These are phyloP conservation scores for Paracorniculantispora psalliotae DNA, from an alignment of 2,329 filamentous ascomycete species.

Conservation along the genomic window DNA sequence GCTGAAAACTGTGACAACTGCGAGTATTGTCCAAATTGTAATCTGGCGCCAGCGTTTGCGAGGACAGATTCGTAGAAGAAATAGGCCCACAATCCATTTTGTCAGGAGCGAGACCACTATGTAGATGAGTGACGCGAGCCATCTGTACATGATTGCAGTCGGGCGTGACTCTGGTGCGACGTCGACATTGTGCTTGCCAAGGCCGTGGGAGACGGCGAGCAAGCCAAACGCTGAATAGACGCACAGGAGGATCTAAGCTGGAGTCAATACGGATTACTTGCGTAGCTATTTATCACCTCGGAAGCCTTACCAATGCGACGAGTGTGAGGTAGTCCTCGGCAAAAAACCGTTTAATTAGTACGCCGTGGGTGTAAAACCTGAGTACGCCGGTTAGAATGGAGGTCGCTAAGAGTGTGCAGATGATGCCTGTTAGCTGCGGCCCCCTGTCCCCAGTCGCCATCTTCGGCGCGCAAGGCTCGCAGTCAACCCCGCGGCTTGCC, in stretches of 20 bases:
- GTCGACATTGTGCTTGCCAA: background rate
- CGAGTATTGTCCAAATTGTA: slow-evolving; percentile 29
- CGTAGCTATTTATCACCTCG: too few species aligned
- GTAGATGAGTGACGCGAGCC: slow-evolving; percentile 34
- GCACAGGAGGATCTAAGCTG: background rate
- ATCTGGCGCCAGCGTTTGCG: slow-evolving; percentile 26
- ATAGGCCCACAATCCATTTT: slow-evolving; percentile 35
- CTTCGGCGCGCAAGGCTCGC: too few species aligned
- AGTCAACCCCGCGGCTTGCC: too few species aligned
- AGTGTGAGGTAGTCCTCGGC: slow-evolving; percentile 1
- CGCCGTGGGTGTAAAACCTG: slow-evolving; percentile 1
- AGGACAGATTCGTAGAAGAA: slow-evolving; percentile 34
- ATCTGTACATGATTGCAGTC: slow-evolving; percentile 21
- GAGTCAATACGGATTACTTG: too few species aligned
- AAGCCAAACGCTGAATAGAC: background rate
- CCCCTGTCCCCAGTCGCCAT: background rate
- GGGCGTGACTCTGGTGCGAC: background rate
- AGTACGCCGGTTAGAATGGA: background rate
- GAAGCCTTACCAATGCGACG: background rate
- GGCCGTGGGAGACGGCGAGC: background rate
- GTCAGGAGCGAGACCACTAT: slow-evolving; percentile 34
- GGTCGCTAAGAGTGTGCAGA: background rate
- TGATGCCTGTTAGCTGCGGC: background rate
- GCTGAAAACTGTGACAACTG: slow-evolving; percentile 28
- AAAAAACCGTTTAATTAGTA: background rate